Base-by-base conservation (phyloP, 345 rosid species). In the Rubroshorea leprosula region DNA sequence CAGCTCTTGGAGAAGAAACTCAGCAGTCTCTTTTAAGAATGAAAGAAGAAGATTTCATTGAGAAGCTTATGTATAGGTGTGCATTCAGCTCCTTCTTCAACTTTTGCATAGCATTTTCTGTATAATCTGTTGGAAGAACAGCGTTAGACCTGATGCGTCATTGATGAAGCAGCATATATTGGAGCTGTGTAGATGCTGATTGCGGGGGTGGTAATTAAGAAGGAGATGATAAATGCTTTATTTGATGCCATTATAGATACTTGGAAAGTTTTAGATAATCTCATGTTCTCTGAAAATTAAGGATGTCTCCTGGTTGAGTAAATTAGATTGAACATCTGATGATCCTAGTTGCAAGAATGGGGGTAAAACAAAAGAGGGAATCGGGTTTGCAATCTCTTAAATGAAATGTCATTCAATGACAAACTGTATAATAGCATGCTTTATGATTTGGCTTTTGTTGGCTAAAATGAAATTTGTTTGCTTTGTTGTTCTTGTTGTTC, bases 31-130 rank as follows among this genome's bases (percentile, higher is more conserved):
- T 89, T 64, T 75, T 93, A 65, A 87, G 81, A 56, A 93, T 93
- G 91, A 93, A 93, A 78, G 99, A 93, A 79, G 99, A 89, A 72
- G 97, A 93, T 81, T 93, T 93, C 60, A 78, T 89, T 55, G 99
- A 89, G 75, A 89, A 90, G 74, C 86, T 93, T 13, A 80, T 74
- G 83, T 78, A 80, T 83, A 93, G 97, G 97, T 92, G 65, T 68
- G 86, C 60, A 29, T 60, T 67, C 63, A 43, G 63, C 52, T 60
- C 67, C 22, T 6, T 6, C 41, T 23, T 41, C 65, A 14, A 57
- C 51, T 41, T 56, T 9, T 55, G 49, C 43, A 17, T 51, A 41
- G 16, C 57, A 61, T 66, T 61, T 43, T 6, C 7, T 60, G 45
- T 58, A 29, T 54, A 55, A 41, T 60, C 23, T 59, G 51, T 47